Evolutionary conservation across 441 rosid genomes (phyloP).

Genomic region (Erodium trifolium): DNA sequence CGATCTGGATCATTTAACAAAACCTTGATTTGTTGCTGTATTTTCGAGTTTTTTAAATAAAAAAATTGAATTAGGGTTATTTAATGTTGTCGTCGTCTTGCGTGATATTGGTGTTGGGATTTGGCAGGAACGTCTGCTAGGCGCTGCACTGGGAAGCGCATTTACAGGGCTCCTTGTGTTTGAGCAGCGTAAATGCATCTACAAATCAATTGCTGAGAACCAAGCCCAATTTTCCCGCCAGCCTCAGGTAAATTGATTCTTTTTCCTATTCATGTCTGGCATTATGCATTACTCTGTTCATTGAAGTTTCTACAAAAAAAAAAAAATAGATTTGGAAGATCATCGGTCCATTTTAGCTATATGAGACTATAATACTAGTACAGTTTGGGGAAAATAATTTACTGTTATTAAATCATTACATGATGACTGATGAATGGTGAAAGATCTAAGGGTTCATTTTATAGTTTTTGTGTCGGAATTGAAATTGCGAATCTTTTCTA

Average conservation of each 20-base stretch:
- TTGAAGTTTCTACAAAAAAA: background rate
- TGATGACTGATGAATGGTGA: background rate
- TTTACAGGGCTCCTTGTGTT: conserved; percentile 43
- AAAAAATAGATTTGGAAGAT: conserved; percentile 10
- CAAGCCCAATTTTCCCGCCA: conserved; percentile 24
- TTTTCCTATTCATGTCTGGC: conserved; percentile 1
- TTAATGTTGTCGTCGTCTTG: background rate
- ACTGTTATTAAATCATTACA: background rate
- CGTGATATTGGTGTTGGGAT: background rate
- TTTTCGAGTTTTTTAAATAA: background rate
- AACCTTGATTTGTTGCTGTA: background rate
- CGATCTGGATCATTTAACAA: background rate
- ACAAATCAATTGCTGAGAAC: conserved; percentile 38
- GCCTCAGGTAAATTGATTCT: conserved; percentile 29
- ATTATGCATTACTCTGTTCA: background rate
- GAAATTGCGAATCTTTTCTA: background rate
- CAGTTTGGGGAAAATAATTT: background rate
- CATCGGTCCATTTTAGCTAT: conserved; percentile 1
- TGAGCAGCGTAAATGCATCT: conserved; percentile 58
- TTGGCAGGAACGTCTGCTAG: conserved; percentile 66
- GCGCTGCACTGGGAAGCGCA: conserved; percentile 56
- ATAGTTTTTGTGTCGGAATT: background rate
- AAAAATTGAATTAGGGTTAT: background rate
- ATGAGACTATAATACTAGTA: background rate
- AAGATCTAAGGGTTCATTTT: background rate